Evolutionary conservation across 805 yeast species (phyloP).

Genomic region (Yamadazyma ubonensis): DNA sequence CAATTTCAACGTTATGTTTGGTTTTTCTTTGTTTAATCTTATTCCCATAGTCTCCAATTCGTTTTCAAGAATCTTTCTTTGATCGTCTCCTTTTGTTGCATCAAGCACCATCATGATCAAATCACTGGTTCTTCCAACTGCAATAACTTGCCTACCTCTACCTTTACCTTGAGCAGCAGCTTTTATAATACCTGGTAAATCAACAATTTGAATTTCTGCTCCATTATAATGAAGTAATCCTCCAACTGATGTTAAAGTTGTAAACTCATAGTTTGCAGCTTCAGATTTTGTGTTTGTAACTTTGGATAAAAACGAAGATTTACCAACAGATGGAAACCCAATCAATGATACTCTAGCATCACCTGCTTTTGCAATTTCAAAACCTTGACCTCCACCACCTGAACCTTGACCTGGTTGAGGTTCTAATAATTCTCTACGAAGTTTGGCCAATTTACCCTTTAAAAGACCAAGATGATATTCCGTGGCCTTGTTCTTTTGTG

Average conservation of each 20-base stretch:
- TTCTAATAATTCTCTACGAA: constrained; percentile 85
- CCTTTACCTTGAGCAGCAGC: constrained; percentile 98
- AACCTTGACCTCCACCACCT: constrained; percentile 79
- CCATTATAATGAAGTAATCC: constrained; percentile 95
- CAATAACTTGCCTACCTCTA: constrained; percentile 93
- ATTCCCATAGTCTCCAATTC: constrained; percentile 95
- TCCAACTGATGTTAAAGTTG: constrained; percentile 94
- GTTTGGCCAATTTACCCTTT: constrained; percentile 91
- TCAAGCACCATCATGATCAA: constrained; percentile 89
- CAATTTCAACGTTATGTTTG: constrained; percentile 73
- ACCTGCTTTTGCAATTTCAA: constrained; percentile 93
- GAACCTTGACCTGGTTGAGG: constrained; percentile 79
- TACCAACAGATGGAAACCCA: constrained; percentile 98
- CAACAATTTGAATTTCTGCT: constrained; percentile 96
- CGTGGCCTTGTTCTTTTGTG: constrained; percentile 97
- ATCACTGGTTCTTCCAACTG: constrained; percentile 95
- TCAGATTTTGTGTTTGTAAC: constrained; percentile 93
- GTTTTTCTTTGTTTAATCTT: constrained; percentile 75
- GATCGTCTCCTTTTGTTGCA: constrained; percentile 92
- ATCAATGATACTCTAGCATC: constrained; percentile 94
- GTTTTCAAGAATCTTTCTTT: constrained; percentile 77
- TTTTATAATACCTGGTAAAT: constrained; percentile 93
- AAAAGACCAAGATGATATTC: constrained; percentile 93
- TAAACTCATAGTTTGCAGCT: constrained; percentile 92
- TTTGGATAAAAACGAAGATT: constrained; percentile 83